These are phyloP conservation scores for Tetradesmus obliquus DNA, from an alignment of 139 green algal species.

Conservation along the genomic window DNA sequence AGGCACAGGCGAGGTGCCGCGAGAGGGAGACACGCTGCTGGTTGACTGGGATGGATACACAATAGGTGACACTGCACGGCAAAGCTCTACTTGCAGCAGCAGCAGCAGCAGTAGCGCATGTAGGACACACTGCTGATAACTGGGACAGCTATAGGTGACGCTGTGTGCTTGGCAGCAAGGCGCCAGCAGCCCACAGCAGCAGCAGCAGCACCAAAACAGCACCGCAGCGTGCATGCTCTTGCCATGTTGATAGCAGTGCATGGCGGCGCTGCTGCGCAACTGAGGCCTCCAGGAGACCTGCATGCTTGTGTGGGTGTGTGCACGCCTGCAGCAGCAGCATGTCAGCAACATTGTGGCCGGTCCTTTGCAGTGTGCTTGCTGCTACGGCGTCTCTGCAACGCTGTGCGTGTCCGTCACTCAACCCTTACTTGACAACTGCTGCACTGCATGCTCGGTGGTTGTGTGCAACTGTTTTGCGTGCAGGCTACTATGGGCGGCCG, in stretches of 20 bases:
- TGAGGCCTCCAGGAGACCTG: too few relatives aligned
- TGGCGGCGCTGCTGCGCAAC: too few relatives aligned
- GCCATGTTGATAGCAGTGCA: too few relatives aligned
- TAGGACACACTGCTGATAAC: too few relatives aligned
- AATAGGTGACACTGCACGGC: slow-evolving; percentile 64
- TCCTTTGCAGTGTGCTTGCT: neutral
- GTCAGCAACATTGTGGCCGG: neutral
- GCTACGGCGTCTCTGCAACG: too few relatives aligned
- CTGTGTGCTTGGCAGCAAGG: too few relatives aligned
- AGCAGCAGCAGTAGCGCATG: neutral
- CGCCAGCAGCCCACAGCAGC: too few relatives aligned
- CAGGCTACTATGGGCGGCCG: slow-evolving; percentile 68
- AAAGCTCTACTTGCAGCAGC: neutral
- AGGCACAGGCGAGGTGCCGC: slow-evolving; percentile 56
- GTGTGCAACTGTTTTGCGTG: neutral
- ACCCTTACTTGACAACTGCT: neutral
- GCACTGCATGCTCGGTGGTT: neutral
- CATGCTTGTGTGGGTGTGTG: neutral
- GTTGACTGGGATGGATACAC: slow-evolving; percentile 97
- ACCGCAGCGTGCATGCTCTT: too few relatives aligned
- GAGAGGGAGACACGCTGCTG: slow-evolving; percentile 70
- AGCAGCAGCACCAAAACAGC: too few relatives aligned
- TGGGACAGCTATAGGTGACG: too few relatives aligned
- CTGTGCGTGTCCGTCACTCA: too few relatives aligned
- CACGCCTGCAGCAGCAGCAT: neutral